A percentile compares a stretch with the other conserved stretches of the same genome.
Conservation (phyloP, 352 stramenopile genomes). For the Pythium sukuiense region DNA sequence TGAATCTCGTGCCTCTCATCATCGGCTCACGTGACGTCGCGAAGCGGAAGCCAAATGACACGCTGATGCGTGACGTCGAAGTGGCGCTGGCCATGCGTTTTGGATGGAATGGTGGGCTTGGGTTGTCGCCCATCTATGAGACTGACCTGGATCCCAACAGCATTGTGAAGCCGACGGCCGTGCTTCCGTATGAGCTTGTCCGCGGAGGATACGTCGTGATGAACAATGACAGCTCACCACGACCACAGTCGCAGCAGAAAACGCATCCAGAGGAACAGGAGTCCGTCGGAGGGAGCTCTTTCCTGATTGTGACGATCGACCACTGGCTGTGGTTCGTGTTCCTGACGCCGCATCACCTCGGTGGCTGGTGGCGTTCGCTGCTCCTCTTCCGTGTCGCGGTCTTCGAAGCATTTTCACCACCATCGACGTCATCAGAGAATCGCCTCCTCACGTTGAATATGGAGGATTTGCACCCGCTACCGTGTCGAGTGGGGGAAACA, state of each 20-base stretch:
- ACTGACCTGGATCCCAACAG: too few relatives aligned
- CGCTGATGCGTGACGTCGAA: neutral
- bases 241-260: too few relatives aligned
- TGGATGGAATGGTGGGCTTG: neutral
- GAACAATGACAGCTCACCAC: neutral
- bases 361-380: neutral
- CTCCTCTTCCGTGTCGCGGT: neutral
- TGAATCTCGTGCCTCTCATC: constrained; percentile 31
- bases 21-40: constrained; percentile 6
- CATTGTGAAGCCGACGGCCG: neutral
- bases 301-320: neutral
- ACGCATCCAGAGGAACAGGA: too few relatives aligned
- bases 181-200: constrained; percentile 2
- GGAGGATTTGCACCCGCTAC: neutral
- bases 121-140: neutral
- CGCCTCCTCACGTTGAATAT: neutral
- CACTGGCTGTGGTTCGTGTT: constrained; percentile 5
- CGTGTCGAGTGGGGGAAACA: neutral
- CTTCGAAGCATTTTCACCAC: neutral
- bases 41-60: neutral
- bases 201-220: constrained; percentile 1
- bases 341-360: neutral
- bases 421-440: neutral
- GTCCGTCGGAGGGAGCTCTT: too few relatives aligned
- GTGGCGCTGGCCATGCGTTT: neutral